Evolutionary conservation across 1,139 yeast genomes (phyloP), one percentile per base, ranked within the genome.

Genomic region (Taphrina betulina): DNA sequence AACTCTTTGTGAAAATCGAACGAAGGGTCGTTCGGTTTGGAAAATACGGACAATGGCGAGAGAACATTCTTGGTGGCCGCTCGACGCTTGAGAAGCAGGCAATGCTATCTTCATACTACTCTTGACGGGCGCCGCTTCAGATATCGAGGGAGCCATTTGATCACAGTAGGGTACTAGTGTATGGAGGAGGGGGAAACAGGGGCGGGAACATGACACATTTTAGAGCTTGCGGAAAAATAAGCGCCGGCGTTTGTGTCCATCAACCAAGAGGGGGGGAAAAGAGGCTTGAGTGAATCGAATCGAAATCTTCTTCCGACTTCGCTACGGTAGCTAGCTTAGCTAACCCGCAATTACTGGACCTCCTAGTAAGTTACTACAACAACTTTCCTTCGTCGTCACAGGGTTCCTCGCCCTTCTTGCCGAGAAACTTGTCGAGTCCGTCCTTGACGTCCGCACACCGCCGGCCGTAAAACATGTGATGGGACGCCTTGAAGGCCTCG

Each of bases 401-500:
- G 20, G 7, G 14, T 10, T 41, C 54, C 31, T 40, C 46, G 5
- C 54, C 54, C 26, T 50, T 50, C 24, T 42, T 38, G n/a, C 46
- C 33, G n/a, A 38, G 17, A 12, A 23, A 52, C 50, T 52, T 52
- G 14, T 36, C 41, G 17, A 43, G 28, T 28, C 51, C 56, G 17
- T 52, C 56, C 4, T 8, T 3, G 50, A 52, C 29, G 19, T 52
- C 56, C 17, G 17, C 50, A n/a, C 41, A 50, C n/a, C 56, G 50
- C 20, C 38, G 19, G 14, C 43, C 37, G 22, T 52, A 52, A 42
- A 33, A 42, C 50, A 52, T 52, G 38, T 52, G 56, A 34, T 43
- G 50, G n/a, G 23, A 23, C 7, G 56, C 28, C 43, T n/a, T 14
- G 45, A 44, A 52, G 10, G 35, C 42, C 8, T 10, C 31, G n/a